Evolutionary conservation across 169 alveolate species (phyloP), one percentile per base, ranked within the genome.

Genomic region (Plasmodium gaboni): DNA sequence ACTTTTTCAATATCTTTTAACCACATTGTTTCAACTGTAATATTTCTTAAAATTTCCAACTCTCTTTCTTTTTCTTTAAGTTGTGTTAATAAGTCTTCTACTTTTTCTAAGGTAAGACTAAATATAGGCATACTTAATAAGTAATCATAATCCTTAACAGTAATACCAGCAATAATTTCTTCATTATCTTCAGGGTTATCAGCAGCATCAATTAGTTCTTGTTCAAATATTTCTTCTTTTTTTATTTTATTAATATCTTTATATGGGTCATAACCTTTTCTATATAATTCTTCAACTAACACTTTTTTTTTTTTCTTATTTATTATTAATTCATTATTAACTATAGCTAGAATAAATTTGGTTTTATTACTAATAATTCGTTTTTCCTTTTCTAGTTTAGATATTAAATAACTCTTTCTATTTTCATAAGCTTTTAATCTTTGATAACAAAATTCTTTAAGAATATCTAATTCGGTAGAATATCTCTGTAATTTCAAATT

Each of bases 111-210:
- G 7, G 99, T 98, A 28, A 98, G 95, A 59, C 97, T 95, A 97
- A 98, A 97, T 76, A 98, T 94, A 24, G 99, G 98, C 99, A 98
- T 96, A 48, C 97, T 96, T 48, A 98, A 95, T 76, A 98, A 94
- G 87, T 98, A 98, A 93, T 98, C 99, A 95, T 95, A 98, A 87
- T 96, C 98, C 42, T 76, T 44, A 13, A 87, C 64, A 44, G 93
- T 24, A 42, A 87, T 42, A n/a, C 93, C 93, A 19, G 88, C 78
- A 28, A 93, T 92, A 2, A 80, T 83, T 53, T 89, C 92, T 50
- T 80, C 95, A 24, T 70, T 74, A 60, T 70, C 83, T n/a, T 74
- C 78, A 26, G 76, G 70, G 26, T 89, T 69, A 28, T 88, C 88
- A 24, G 76, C 74, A 28, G 71, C 3, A 6, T 74, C 85, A 24